Evolutionary conservation across 306 rosid species (phyloP), one percentile per base, ranked within the genome.

Genomic region (Biancaea sappan): DNA sequence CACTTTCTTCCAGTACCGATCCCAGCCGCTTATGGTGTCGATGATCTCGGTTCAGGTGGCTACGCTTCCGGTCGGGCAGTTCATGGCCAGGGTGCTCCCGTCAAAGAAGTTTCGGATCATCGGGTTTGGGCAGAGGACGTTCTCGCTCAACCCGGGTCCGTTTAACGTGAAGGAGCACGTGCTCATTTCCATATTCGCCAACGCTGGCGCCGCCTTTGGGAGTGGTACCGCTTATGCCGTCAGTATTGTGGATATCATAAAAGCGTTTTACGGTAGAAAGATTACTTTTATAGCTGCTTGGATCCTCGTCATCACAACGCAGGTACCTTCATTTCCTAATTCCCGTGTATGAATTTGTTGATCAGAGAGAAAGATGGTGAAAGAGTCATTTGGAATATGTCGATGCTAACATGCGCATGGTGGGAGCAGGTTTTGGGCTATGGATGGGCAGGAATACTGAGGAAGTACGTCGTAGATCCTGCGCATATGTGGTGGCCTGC

Each of bases 401-500:
- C 19, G 51, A 52, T 38, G 43, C 13, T 58, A 57, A 72, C 31
- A 25, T 41, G 76, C 19, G 10, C 61, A 18, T 19, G 57, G 7
- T n/a, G 58, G 16, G 32, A 48, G 31, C 69, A 91, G 97, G 82
- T 92, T 0, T 52, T 92, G 52, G 96, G 96, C 1, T 89, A 92
- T n/a, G 96, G 97, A 4, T 92, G 97, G 93, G 97, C 96, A 1
- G 96, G 97, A 34, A 77, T 89, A 0, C 25, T 92, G 57, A 86
- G 87, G 79, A 89, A 83, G 73, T 89, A 86, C 21, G 91, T 89
- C 46, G 93, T 92, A 37, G 91, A 92, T 15, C 96, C 93, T 0
- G 91, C 93, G 0, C 80, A 87, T 12, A 89, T 92, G 97, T 88
- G 93, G 96, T 92, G 97, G 97, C 97, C 96, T 0, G 13, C 65